phyloP scores from a whole-genome alignment of 306 rosid genomes.

The Cucumis cinereus region DNA sequence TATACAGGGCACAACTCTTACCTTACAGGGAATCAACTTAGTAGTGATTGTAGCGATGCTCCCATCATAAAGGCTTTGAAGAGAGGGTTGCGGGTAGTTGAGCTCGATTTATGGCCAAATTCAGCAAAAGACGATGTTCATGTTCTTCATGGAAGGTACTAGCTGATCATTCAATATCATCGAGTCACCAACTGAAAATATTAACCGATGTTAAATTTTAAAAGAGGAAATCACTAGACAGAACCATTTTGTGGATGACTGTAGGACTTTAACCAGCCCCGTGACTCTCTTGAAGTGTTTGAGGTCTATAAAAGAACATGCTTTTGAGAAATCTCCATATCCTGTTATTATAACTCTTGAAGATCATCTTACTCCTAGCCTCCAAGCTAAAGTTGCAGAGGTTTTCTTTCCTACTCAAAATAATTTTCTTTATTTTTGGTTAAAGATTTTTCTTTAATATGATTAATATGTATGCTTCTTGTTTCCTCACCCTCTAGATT shows the following conservation, averaged over 20 bases:
- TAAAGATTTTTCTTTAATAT: not conserved
- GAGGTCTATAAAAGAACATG: constrained; percentile 72
- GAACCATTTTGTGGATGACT: constrained; percentile 11
- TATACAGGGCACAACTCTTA: constrained; percentile 97
- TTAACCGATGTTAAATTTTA: not conserved
- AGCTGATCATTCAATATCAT: not conserved
- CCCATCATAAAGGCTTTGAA: constrained; percentile 71
- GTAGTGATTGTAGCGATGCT: constrained; percentile 74
- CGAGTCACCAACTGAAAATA: not conserved
- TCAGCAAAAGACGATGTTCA: constrained; percentile 50
- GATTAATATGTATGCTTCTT: not conserved
- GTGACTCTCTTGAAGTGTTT: constrained; percentile 67
- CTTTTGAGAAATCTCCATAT: constrained; percentile 66
- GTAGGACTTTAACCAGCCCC: constrained; percentile 83
- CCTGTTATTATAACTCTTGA: constrained; percentile 82
- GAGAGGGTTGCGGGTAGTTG: constrained; percentile 65
- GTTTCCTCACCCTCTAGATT: constrained; percentile 5
- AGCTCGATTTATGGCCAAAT: constrained; percentile 89
- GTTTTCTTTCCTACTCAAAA: constrained; percentile 13
- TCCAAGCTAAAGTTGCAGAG: constrained; percentile 85
- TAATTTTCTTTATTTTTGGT: not conserved
- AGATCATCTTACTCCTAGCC: constrained; percentile 70
- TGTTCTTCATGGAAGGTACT: constrained; percentile 92
- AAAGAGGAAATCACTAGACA: not conserved
- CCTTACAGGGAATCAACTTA: constrained; percentile 89